Evolutionary conservation across 148 eudicot species (phyloP).

Genomic region (Talinum fruticosum): DNA sequence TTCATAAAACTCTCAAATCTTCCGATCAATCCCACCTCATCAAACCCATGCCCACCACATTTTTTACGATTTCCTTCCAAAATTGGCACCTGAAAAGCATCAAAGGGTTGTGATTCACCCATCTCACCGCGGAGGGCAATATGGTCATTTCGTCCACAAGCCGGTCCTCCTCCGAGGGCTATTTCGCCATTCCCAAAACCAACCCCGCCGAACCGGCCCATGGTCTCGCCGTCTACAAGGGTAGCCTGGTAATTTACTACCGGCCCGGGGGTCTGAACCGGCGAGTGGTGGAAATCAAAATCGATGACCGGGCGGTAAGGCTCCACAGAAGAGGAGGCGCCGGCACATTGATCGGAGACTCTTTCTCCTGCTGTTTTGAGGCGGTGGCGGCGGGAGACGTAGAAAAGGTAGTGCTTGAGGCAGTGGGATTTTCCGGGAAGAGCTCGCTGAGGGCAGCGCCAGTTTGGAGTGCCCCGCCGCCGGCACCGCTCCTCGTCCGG

Average conservation of each 20-base stretch:
- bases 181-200: background rate
- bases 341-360: background rate
- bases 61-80: too few relatives aligned
- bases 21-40: background rate
- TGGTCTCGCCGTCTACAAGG: background rate
- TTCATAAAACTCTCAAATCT: background rate
- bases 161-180: background rate
- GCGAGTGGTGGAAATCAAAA: background rate
- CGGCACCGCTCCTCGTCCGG: conserved; percentile 14
- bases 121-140: background rate
- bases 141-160: background rate
- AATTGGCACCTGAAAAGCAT: too few relatives aligned
- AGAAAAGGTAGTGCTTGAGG: conserved; percentile 11
- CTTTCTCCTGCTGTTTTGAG: background rate
- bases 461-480: conserved; percentile 16
- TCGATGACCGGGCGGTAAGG: conserved; percentile 24
- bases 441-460: conserved; percentile 20
- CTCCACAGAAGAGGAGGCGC: background rate
- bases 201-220: conserved; percentile 3
- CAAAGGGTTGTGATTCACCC: too few relatives aligned
- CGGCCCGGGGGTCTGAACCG: background rate
- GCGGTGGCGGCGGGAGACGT: conserved; percentile 8
- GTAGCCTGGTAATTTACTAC: background rate
- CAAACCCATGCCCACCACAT: background rate
- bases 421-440: conserved; percentile 16